phyloP scores from a whole-genome alignment of 73 alveolate genomes.

The Paramecium biaurelia region DNA sequence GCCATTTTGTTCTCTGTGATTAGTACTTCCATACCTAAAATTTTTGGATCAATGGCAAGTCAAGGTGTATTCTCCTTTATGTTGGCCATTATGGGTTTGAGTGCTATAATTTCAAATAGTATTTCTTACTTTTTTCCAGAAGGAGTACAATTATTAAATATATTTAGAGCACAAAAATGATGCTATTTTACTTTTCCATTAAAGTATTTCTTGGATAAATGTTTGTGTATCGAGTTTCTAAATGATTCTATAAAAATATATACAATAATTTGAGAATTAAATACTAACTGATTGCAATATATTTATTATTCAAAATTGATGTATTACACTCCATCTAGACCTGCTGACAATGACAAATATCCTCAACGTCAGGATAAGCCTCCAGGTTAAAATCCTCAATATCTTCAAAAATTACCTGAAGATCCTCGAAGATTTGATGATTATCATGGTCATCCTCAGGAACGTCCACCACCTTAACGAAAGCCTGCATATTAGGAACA shows the following conservation, averaged over 20 bases:
- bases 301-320: not conserved
- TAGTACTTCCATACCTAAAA: not conserved
- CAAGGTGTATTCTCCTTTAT: not conserved
- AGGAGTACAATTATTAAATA: not conserved
- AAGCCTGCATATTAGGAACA: not conserved
- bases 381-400: not conserved
- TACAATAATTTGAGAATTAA: not conserved
- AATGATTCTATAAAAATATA: not conserved
- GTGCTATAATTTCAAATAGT: not conserved
- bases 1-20: not conserved
- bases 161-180: not conserved
- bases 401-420: not conserved
- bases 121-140: not conserved
- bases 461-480: not conserved
- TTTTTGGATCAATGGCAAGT: not conserved
- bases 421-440: not conserved
- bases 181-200: not conserved
- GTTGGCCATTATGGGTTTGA: not conserved
- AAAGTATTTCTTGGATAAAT: not conserved
- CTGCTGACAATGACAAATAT: not conserved
- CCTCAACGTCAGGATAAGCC: not conserved
- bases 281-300: constrained; percentile 10
- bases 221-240: not conserved
- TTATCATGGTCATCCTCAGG: not conserved
- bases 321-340: not conserved